Conservation (phyloP, 352 stramenopile genomes). For the Nothophytophthora sp. region DNA sequence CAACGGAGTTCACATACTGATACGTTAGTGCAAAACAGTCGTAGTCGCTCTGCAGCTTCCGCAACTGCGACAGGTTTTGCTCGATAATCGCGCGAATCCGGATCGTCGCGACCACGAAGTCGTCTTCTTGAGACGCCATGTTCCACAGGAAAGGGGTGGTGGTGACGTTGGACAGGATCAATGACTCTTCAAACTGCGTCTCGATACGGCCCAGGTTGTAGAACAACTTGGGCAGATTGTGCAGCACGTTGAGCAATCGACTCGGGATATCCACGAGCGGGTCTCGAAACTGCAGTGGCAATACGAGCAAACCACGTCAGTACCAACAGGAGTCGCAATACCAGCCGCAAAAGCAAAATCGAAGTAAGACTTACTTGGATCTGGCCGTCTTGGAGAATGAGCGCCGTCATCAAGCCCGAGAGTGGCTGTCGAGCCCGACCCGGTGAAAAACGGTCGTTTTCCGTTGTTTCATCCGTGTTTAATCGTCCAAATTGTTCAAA, state of each 20-base stretch:
- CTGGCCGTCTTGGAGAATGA: constrained; percentile 16
- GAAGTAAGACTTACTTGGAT: constrained; percentile 18
- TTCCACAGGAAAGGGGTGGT: constrained; percentile 71
- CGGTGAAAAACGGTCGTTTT: not conserved
- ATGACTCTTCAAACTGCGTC: constrained; percentile 51
- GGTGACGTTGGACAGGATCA: constrained; percentile 18
- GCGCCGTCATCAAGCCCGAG: constrained; percentile 19
- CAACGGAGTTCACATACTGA: constrained; percentile 38
- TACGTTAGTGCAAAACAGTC: constrained; percentile 31
- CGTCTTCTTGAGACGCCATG: constrained; percentile 59
- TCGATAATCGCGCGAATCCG: constrained; percentile 68
- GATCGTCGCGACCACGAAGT: constrained; percentile 53
- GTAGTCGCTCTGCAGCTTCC: constrained; percentile 45
- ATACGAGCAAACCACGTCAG: not conserved
- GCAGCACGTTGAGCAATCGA: constrained; percentile 60
- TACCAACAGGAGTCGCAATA: not conserved
- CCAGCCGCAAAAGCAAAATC: not conserved
- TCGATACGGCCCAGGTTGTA: constrained; percentile 72
- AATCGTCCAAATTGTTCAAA: constrained; percentile 56
- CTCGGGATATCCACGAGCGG: constrained; percentile 58
- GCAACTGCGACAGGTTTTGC: constrained; percentile 42
- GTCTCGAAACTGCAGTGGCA: constrained; percentile 50
- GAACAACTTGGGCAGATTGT: constrained; percentile 69
- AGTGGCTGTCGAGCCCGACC: not conserved
- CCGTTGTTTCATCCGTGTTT: constrained; percentile 3